Evolutionary conservation across 176 grass and related monocot genomes (phyloP), one percentile per base, ranked within the genome.

Genomic region (Oryza glumipatula): DNA sequence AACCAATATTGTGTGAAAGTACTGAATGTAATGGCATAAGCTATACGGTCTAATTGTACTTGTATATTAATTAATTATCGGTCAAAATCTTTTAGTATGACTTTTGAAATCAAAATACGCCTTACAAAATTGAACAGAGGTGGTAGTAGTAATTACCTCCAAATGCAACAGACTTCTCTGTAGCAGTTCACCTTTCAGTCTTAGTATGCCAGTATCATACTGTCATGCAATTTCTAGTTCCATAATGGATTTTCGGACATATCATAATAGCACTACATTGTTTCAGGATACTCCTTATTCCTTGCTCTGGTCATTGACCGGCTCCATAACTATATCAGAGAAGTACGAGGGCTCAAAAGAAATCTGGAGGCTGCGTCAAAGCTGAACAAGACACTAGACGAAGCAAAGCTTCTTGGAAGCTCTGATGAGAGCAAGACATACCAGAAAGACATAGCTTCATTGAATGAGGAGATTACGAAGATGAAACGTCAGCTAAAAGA

Each of bases 231-330:
- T 76, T 49, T 65, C 4, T 89, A 58, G 2, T 77, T 89, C n/a
- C 12, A 0, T 75, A 26, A 46, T 5, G 35, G 52, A 84, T 35
- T 21, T 36, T 69, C 13, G 28, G 26, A 5, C 2, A 38, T 41
- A 26, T n/a, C 32, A 30, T 3, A 51, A 14, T 41, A 11, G 14
- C 43, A 30, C 2, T 65, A 26, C 67, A 76, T 71, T 80, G 19
- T 82, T 94, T 79, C 90, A 97, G 94, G 92, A 87, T 97, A 97
- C 63, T 74, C 75, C 13, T 79, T 97, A 56, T 97, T 97, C 74
- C 94, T 97, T 74, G 90, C 88, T 72, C 70, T 94, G 56, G 83
- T 97, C 39, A 94, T 94, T 68, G 94, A 97, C 65, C 90, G 92
- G 3, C 86, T 92, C 13, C 94, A 97, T 78, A 87, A 89, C 78